phyloP scores from a whole-genome alignment of 176 grass and related monocot genomes.

The Aegilops sharonensis region DNA sequence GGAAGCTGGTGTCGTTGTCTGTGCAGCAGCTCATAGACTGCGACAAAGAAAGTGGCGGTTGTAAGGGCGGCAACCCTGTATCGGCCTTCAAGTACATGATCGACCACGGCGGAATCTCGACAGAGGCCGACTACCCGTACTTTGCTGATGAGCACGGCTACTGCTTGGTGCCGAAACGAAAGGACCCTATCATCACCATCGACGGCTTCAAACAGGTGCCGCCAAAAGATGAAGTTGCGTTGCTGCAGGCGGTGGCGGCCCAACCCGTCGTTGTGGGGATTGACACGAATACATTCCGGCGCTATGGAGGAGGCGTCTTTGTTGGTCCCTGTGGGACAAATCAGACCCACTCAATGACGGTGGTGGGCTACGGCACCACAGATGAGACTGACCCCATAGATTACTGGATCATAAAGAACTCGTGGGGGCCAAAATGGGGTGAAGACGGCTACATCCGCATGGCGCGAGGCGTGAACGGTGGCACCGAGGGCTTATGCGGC shows the following conservation, averaged over 20 bases:
- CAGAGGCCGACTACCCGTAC: too few species aligned
- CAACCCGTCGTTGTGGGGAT: background rate
- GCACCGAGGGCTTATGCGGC: conserved; percentile 18
- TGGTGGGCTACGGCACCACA: conserved; percentile 24
- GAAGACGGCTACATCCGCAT: conserved; percentile 53
- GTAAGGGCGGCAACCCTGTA: background rate
- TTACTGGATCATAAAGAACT: conserved; percentile 70
- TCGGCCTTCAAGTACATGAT: too few species aligned
- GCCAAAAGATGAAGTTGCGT: background rate
- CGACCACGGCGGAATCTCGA: too few species aligned
- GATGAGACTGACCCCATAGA: background rate
- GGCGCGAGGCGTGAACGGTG: conserved; percentile 13
- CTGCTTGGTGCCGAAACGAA: too few species aligned
- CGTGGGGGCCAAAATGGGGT: conserved; percentile 55
- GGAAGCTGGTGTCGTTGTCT: conserved; percentile 4
- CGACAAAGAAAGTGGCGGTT: background rate
- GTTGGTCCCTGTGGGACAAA: conserved; percentile 13
- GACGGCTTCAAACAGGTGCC: too few species aligned
- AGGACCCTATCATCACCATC: too few species aligned
- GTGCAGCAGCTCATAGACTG: conserved; percentile 37
- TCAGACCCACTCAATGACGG: background rate
- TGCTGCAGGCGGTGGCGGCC: background rate
- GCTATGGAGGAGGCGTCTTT: conserved; percentile 27
- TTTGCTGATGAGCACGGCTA: too few species aligned
- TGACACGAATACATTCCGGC: conserved; percentile 15